A percentile compares a stretch with the other conserved stretches of the same genome.
These are phyloP conservation scores for Pyrus communis DNA, from an alignment of 306 rosid genomes.

Conservation along the genomic window DNA sequence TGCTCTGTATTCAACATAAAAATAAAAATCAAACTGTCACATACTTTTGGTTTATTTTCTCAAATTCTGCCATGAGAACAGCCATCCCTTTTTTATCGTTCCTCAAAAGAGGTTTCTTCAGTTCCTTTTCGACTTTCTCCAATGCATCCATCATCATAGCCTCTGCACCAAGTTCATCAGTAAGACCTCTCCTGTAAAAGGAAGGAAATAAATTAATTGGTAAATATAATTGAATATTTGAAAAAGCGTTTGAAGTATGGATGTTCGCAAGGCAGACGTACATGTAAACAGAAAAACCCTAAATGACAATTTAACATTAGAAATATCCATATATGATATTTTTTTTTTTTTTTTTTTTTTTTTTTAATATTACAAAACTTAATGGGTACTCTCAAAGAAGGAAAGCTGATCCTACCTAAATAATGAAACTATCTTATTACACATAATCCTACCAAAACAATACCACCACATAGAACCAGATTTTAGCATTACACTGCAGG, in stretches of 20 bases:
- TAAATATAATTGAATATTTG: not conserved
- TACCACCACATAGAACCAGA: not conserved
- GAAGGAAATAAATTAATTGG: not conserved
- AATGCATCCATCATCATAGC: conserved; percentile 79
- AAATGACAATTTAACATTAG: not conserved
- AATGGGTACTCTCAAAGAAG: not conserved
- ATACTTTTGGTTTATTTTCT: conserved; percentile 73
- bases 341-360: too few species aligned
- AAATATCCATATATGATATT: not conserved
- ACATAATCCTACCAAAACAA: not conserved
- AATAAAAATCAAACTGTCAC: not conserved
- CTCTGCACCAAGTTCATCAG: conserved; percentile 81
- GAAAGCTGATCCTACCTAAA: not conserved
- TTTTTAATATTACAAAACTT: not conserved
- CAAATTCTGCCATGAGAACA: conserved; percentile 79
- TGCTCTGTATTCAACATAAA: not conserved
- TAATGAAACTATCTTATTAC: not conserved
- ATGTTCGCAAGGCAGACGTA: not conserved
- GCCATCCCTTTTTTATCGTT: conserved; percentile 86
- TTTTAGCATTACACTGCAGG: not conserved
- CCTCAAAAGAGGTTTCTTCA: conserved; percentile 80
- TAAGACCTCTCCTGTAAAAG: conserved; percentile 62
- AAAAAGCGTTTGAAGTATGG: not conserved
- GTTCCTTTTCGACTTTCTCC: conserved; percentile 80
- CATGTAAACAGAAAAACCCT: not conserved